Evolutionary conservation across 805 yeast species (phyloP).

Genomic region (Yarrowia divulgata): DNA sequence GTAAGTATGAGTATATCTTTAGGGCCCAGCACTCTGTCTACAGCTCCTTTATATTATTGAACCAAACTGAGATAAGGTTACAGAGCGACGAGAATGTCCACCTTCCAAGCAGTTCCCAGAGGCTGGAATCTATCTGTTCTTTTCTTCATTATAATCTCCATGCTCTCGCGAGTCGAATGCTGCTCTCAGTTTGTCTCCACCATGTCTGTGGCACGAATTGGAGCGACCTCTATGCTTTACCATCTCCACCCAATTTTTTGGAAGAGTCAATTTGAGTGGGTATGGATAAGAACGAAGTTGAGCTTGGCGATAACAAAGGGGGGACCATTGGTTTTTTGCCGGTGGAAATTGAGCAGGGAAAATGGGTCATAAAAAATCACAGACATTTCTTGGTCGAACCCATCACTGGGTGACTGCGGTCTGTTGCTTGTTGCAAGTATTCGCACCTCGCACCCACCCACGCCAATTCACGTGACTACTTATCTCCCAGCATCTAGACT

Average conservation of each 20-base stretch:
- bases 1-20: too few relatives aligned
- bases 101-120: too few relatives aligned
- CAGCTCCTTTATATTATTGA: background rate
- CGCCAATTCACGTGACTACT: conserved; percentile 8
- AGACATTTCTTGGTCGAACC: too few relatives aligned
- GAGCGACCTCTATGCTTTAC: background rate
- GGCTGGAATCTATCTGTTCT: too few relatives aligned
- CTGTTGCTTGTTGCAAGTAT: too few relatives aligned
- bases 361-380: too few relatives aligned
- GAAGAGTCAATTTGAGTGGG: background rate
- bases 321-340: too few relatives aligned
- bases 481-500: background rate
- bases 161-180: background rate
- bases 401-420: too few relatives aligned
- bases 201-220: background rate
- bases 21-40: background rate
- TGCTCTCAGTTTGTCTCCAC: background rate
- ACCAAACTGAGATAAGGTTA: background rate
- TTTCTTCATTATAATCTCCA: background rate
- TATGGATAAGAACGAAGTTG: background rate
- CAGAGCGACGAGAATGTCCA: too few relatives aligned
- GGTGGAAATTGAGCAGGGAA: too few relatives aligned
- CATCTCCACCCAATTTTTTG: background rate
- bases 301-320: too few relatives aligned
- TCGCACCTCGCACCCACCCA: background rate